Evolutionary conservation across 129 eudicot genomes (phyloP).

Genomic region (Flaveria linearis): DNA sequence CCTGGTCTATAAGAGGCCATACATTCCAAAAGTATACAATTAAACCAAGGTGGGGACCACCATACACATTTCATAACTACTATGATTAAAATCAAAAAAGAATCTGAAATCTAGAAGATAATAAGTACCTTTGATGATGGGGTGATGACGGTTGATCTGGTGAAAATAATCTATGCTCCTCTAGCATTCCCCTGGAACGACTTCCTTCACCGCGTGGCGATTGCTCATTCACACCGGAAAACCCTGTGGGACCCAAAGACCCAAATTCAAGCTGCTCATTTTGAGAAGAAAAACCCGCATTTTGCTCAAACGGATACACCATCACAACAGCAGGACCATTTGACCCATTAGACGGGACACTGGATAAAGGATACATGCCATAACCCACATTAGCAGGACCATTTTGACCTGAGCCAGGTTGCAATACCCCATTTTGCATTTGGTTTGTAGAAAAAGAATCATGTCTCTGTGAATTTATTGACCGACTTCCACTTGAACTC

Average conservation of each 20-base stretch:
- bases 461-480: constrained; percentile 61
- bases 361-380: constrained; percentile 65
- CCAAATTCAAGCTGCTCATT: constrained; percentile 81
- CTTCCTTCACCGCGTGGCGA: constrained; percentile 49
- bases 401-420: constrained; percentile 55
- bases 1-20: not conserved
- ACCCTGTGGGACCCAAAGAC: constrained; percentile 57
- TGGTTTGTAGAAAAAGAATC: constrained; percentile 59
- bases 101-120: not conserved
- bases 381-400: constrained; percentile 55
- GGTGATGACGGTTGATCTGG: constrained; percentile 59
- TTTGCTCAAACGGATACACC: constrained; percentile 81
- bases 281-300: constrained; percentile 51
- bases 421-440: constrained; percentile 62
- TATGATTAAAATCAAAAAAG: not conserved
- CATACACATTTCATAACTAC: constrained; percentile 1
- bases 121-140: constrained; percentile 62
- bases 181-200: constrained; percentile 47
- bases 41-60: constrained; percentile 5
- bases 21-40: not conserved
- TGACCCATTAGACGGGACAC: constrained; percentile 63
- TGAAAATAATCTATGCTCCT: constrained; percentile 61
- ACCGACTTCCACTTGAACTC: constrained; percentile 49
- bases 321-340: constrained; percentile 59
- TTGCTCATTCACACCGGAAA: constrained; percentile 48